Percentiles rank a stretch among this genome's conserved stretches.
These are phyloP conservation scores for Cafeteria roenbergensis DNA, from an alignment of 108 stramenopile species.

Conservation along the genomic window DNA sequence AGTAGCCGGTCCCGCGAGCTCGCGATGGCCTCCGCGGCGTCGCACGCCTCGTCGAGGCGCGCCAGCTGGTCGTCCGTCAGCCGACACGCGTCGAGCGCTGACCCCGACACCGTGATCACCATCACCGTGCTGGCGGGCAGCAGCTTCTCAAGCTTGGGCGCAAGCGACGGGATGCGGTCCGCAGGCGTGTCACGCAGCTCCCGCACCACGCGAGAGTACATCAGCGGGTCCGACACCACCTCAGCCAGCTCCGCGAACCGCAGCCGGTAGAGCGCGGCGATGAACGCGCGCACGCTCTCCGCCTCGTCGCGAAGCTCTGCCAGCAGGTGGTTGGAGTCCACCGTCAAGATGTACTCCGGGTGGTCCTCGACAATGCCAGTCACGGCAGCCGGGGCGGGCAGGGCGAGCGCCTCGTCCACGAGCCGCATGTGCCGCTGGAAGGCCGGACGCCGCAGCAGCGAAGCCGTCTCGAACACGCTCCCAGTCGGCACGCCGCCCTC, in stretches of 20 bases:
- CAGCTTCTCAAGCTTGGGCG: conserved; percentile 48
- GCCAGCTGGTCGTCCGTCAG: conserved; percentile 48
- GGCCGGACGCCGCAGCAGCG: not conserved
- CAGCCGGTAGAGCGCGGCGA: conserved; percentile 33
- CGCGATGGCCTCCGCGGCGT: not conserved
- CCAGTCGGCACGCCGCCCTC: too few species aligned
- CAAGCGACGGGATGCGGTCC: conserved; percentile 47
- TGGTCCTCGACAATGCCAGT: not conserved
- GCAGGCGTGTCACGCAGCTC: conserved; percentile 59
- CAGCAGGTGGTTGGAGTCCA: conserved; percentile 30
- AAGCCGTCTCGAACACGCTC: too few species aligned
- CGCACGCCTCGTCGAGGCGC: conserved; percentile 21
- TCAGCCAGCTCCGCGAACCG: conserved; percentile 79
- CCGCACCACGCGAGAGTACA: conserved; percentile 67
- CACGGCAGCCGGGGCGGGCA: not conserved
- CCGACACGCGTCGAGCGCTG: conserved; percentile 58
- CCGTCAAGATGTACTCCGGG: conserved; percentile 32
- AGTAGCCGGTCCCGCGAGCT: conserved; percentile 35
- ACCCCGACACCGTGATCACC: conserved; percentile 73
- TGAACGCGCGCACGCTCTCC: conserved; percentile 31
- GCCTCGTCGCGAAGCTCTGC: conserved; percentile 44
- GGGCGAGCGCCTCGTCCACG: not conserved
- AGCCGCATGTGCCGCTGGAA: not conserved
- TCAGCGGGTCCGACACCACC: conserved; percentile 59
- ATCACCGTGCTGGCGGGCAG: conserved; percentile 69